Percentiles rank a stretch among this genome's conserved stretches.
Conservation (phyloP, 345 rosid genomes). For the Eutrema yunnanense region DNA sequence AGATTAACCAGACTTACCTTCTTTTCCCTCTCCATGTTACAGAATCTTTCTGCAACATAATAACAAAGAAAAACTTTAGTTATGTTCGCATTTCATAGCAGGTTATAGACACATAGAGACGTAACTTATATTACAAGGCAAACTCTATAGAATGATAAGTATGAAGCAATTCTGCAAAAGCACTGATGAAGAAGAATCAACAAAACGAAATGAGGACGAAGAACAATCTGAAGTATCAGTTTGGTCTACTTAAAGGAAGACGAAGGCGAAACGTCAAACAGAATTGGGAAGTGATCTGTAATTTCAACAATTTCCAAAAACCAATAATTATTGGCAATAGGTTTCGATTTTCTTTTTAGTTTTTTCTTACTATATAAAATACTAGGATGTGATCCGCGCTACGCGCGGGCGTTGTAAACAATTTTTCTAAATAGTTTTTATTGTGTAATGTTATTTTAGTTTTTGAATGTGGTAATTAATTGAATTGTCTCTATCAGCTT, state of each 20-base stretch:
- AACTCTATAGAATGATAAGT: not conserved
- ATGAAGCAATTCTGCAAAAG: not conserved
- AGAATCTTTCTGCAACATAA: not conserved
- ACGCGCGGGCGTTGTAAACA: too few species aligned
- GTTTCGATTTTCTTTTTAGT: not conserved
- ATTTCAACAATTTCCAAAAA: slow-evolving; percentile 8
- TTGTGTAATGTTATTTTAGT: too few species aligned
- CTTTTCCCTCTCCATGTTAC: not conserved
- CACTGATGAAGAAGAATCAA: not conserved
- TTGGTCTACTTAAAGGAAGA: not conserved
- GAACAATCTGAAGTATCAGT: not conserved
- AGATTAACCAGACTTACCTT: not conserved
- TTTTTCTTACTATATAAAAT: not conserved
- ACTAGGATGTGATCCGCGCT: too few species aligned
- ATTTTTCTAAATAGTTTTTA: too few species aligned
- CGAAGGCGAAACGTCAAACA: not conserved
- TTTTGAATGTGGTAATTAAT: too few species aligned
- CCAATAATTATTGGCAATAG: not conserved
- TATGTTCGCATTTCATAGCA: not conserved
- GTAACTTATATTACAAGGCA: not conserved
- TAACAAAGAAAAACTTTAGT: not conserved
- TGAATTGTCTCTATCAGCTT: too few species aligned
- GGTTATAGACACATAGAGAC: not conserved
- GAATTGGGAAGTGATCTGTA: not conserved
- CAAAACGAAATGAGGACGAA: not conserved